Evolutionary conservation across 192 early-diverging fungal genomes (phyloP), one percentile per base, ranked within the genome.

Genomic region (Backusella liffmaniae): DNA sequence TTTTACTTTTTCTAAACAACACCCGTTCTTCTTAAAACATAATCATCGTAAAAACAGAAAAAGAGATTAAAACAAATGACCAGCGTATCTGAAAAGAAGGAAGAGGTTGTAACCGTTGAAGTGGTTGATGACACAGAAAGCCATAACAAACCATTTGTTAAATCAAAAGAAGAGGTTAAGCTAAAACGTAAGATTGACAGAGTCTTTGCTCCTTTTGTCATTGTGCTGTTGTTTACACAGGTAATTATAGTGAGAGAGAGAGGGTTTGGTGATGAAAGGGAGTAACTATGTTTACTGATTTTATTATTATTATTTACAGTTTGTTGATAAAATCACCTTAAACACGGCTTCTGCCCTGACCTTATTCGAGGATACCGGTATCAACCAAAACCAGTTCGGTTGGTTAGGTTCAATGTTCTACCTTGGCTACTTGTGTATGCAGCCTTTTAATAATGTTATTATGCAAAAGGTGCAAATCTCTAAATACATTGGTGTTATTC

Each of bases 401-500:
- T 46, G 32, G 12, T 13, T 78, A 7, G 72, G 77, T 0, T 73
- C 72, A 0, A 36, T 78, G 9, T 78, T 78, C 73, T 78, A 73
- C 15, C 29, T 78, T 9, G 77, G 77, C 36, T 78, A 78, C 34
- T 23, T 75, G 34, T n/a, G 62, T 9, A 62, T 62, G 56, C 56
- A 62, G 4, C 56, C 56, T 0, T 62, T 62, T 9, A 62, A 62
- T 29, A 62, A 62, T 29, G 3, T 62, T 0, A 62, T 62, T 10
- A 62, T 62, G 56, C 56, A 62, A 62, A 62, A 62, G 12, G 56
- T 62, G 6, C 56, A 26, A 1, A 62, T 62, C 0, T 62, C 41
- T 1, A 78, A 73, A 34, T 68, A 46, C 34, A 21, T 73, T 8
- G 77, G 77, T 23, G 26, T 9, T 10, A 35, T 73, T 36, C 32